Base-by-base conservation (phyloP, 768 basidiomycete genomes). In the Leccinum disarticulatum region DNA sequence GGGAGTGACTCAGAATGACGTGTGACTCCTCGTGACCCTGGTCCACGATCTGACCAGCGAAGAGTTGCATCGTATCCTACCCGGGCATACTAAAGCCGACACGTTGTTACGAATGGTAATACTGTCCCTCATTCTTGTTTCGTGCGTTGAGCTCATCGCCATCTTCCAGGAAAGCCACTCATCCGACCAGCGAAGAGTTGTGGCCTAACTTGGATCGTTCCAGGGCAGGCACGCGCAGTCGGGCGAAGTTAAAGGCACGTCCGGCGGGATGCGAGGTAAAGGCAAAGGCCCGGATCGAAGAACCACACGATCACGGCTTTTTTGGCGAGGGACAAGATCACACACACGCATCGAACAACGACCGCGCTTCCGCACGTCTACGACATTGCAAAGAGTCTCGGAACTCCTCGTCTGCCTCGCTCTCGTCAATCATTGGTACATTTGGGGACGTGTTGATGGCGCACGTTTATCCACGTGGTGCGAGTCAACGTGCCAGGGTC, bases 101-200 rank as follows among this genome's bases (percentile, higher is more conserved):
- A 22, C 22, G 22, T 22, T 22, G 22, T 22, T 22, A 22, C 22
- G 22, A 22, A 22, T 22, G 22, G 22, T 22, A 22, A 22, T 22
- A 22, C 22, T 22, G 22, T 22, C 22, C 22, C 22, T 22, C 22
- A 22, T 22, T 22, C 22, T 22, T 22, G 22, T 22, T 22, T 22
- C 22, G 22, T 22, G 22, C 22, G 22, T 22, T 22, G 22, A 22
- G 22, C 22, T 22, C 22, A 22, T 22, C 22, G 22, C 22, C 22
- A 75, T 87, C 22, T 76, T 87, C 48, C 78, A 78, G 73, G 79
- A 61, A 69, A 60, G 65, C 19, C 31, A 43, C 52, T 11, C 54
- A 13, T 36, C 25, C 35, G 1, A 55, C 10, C 35, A 38, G 28
- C 6, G 41, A 49, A 9, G 13, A 19, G n/a, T 43, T 54, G 52